Percentiles rank a stretch among this genome's conserved stretches.
These are phyloP conservation scores for Tricholoma sp. DNA, from an alignment of 768 basidiomycete species.

Conservation along the genomic window DNA sequence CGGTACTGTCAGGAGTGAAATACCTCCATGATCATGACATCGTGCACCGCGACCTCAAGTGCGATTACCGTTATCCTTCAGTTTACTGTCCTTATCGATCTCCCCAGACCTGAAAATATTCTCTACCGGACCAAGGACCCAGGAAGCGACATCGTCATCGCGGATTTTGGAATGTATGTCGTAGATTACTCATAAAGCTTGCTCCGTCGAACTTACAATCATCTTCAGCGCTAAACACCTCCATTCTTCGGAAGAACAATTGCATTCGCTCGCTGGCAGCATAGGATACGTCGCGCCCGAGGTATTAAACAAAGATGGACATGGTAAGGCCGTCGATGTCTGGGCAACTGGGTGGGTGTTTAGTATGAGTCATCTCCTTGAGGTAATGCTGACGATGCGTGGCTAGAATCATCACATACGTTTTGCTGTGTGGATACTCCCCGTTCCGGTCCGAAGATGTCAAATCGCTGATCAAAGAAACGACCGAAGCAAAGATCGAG, in stretches of 20 bases:
- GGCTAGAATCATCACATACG: constrained; percentile 86
- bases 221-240: constrained; percentile 74
- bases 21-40: constrained; percentile 92
- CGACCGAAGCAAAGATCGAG: constrained; percentile 76
- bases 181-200: not conserved
- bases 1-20: constrained; percentile 76
- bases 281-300: constrained; percentile 93
- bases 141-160: constrained; percentile 88
- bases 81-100: not conserved
- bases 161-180: constrained; percentile 92
- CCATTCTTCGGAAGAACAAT: constrained; percentile 62
- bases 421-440: constrained; percentile 90
- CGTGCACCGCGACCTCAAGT: constrained; percentile 97
- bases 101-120: constrained; percentile 86
- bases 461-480: constrained; percentile 73
- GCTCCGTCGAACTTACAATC: not conserved
- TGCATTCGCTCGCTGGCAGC: constrained; percentile 71
- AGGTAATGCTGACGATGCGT: not conserved
- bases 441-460: constrained; percentile 87
- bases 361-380: not conserved
- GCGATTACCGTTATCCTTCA: constrained; percentile 10
- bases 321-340: constrained; percentile 89
- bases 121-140: constrained; percentile 75
- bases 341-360: constrained; percentile 82
- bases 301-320: constrained; percentile 73